Evolutionary conservation across 2,329 filamentous ascomycete genomes (phyloP), one percentile per base, ranked within the genome.

Genomic region (Arachnopeziza araneosa): DNA sequence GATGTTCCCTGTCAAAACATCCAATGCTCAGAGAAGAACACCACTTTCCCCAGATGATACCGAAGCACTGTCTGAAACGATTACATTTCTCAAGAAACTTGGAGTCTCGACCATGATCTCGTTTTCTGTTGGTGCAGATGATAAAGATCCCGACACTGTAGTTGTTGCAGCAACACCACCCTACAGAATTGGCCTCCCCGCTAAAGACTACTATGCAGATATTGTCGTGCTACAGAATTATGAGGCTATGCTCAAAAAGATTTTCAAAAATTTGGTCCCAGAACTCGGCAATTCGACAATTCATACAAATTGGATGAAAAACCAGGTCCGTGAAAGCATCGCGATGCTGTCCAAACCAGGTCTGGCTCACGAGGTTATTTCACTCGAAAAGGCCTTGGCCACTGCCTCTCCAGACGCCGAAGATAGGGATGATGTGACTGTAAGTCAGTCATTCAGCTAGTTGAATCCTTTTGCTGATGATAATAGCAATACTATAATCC

Each of bases 401-500:
- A 75, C 78, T 55, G 78, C 80, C 44, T 83, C 83, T 4, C 83
- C 85, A 2, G 79, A 81, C 62, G 78, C 80, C 1, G 80, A 84
- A 69, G 81, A 84, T 58, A 78, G 79, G 21, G 76, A 84, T 61
- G 84, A 88, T 70, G 82, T 88, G 52, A 86, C 83, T 14, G 76
- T 78, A 64, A 69, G 73, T 63, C 2, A 7, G 8, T 23, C 1
- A 50, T 21, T 36, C 19, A 44, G 8, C 9, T 30, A 22, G 30
- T 21, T 19, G 50, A 14, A 14, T 49, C 49, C 32, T 19, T 24
- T 50, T 19, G 26, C 53, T 55, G 48, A 55, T n/a, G 23, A 36
- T 5, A 55, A 32, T 48, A 78, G 75, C 83, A 87, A 75, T 84
- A 82, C 64, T 89, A 89, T 72, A 89, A 88, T 67, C 85, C 85